Evolutionary conservation across 2,329 filamentous ascomycete species (phyloP), one percentile per base, ranked within the genome.

Genomic region (Aspergillus sp.): DNA sequence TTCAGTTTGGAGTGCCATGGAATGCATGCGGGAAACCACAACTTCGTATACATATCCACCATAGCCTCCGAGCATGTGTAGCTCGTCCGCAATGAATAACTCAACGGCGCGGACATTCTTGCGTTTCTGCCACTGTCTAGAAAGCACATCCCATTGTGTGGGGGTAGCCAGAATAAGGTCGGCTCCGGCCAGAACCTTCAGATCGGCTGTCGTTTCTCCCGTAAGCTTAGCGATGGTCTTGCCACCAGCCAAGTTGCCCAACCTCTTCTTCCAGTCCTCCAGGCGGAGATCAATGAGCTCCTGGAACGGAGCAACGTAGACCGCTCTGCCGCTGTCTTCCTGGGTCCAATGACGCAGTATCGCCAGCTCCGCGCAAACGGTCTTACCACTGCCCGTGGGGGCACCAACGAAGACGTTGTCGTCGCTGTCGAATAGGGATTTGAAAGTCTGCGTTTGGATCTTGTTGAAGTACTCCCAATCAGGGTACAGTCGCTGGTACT

Each of bases 11-110:
- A 91, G 88, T 58, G 91, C 89, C 71, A 99, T 97, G 63, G 95
- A 95, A 72, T 96, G 92, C 90, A 98, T 97, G 52, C 95, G 89
- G 61, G 95, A 97, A n/a, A 99, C 90, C 52, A 99, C 88, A 52
- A 95, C 90, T 79, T 99, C 95, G 75, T 99, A 99, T 31, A 96
- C 84, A 72, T 93, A 96, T 31, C 95, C 96, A 62, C 86, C 84
- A 52, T 88, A 86, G 14, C 92, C 93, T 59, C 93, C 95, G 31
- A 99, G 82, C 80, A 98, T 88, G 71, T 99, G 95, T 55, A 99
- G 81, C 71, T 98, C 93, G 73, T 99, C 96, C 1, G 93, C 93
- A 64, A 99, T 93, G 72, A 99, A 92, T 0, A 99, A 81, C 66
- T 92, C 87, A 19, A 98, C 90, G 3, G 87, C 89, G 71, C 97